Base-by-base conservation (phyloP, 2,329 filamentous ascomycete species). In the Aspergillus pseudoglaucus region DNA sequence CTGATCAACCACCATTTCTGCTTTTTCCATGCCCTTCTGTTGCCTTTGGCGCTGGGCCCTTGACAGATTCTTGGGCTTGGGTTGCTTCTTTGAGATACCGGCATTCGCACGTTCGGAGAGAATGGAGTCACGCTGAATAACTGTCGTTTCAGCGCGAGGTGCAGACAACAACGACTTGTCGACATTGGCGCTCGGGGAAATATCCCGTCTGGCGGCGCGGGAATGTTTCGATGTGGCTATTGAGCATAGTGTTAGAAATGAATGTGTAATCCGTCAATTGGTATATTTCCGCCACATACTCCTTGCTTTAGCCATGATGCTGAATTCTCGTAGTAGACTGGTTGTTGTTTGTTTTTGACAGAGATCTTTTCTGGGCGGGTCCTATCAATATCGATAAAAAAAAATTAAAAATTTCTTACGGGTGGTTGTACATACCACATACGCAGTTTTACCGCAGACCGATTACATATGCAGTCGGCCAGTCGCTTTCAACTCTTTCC, bases 141-240 rank as follows among this genome's bases (percentile, higher is more conserved):
- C 56, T 41, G 69, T 59, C 44, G 70, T 59, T 46, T 67, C 68
- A 14, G 62, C 66, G 50, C 73, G 64, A 40, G 73, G 70, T 56
- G 64, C 59, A 39, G 69, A 61, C 47, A 60, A 71, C 44, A 78
- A 58, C 39, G 75, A 75, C 59, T 76, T 77, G 62, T 79, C 74
- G 42, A 76, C 59, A 52, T 78, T 64, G 53, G 78, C 64, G 46
- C 76, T 75, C 17, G 80, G 80, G 5, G 78, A 80, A 46, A 68
- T 72, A 52, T 74, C 79, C 56, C 81, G 74, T 53, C 79, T 75
- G 33, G 79, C 78, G 47, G 80, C 79, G 48, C 81, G 79, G 44
- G 81, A 82, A 59, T 78, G 78, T 14, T 73, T 54, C 2, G 78
- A 77, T 43, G 73, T 68, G 49, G 72, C 78, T 82, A 51, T 14